Conservation (phyloP, 2,329 filamentous ascomycete genomes). For the Colletotrichum viniferum region DNA sequence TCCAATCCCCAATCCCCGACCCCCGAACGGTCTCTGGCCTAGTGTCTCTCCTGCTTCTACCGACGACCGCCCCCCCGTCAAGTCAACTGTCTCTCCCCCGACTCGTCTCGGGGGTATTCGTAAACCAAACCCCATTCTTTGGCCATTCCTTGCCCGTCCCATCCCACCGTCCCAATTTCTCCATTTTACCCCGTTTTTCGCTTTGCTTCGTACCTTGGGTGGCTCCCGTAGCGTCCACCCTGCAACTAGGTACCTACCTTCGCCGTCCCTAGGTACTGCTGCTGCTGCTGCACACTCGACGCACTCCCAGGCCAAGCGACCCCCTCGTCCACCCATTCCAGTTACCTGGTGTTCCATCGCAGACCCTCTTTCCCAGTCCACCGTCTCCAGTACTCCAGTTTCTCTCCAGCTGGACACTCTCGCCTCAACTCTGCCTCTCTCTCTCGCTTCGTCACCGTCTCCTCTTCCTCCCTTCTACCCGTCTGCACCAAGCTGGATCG, state of each 20-base stretch:
- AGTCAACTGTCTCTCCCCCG: neutral
- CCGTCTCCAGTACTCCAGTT: conserved; percentile 6
- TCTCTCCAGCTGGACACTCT: neutral
- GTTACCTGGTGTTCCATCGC: conserved; percentile 15
- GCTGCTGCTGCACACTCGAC: neutral
- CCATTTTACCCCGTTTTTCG: conserved; percentile 19
- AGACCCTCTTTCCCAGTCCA: conserved; percentile 8
- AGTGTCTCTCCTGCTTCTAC: neutral
- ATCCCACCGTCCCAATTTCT: neutral
- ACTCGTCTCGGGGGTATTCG: neutral
- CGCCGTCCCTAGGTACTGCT: neutral
- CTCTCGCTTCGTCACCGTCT: neutral
- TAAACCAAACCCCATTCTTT: neutral
- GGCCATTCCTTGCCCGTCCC: neutral
- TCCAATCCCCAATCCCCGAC: neutral
- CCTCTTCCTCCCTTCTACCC: neutral
- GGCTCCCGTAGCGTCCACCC: neutral
- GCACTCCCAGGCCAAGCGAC: neutral
- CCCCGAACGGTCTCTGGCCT: neutral
- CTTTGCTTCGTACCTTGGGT: neutral
- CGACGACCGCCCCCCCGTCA: no score
- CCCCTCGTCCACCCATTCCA: conserved; percentile 3
- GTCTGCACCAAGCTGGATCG: neutral
- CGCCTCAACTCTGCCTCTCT: neutral
- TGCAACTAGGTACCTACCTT: neutral